A percentile compares a stretch with the other conserved stretches of the same genome.
Conservation (phyloP, 108 stramenopile species). For the Cyclotella atomus region DNA sequence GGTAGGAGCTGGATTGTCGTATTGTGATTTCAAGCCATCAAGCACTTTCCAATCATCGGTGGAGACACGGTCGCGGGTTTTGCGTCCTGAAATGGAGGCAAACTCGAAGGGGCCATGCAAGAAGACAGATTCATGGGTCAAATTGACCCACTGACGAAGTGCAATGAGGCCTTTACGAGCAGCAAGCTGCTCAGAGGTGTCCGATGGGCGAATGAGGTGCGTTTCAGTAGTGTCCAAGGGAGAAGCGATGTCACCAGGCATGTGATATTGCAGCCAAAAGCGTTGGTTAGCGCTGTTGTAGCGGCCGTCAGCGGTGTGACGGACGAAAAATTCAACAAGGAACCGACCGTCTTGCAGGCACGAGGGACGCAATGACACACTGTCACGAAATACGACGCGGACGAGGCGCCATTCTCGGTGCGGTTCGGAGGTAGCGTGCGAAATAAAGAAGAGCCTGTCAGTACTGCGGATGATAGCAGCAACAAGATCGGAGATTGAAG, state of each 20-base stretch:
- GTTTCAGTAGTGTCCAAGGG: not conserved
- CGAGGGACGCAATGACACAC: not conserved
- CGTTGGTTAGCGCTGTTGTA: conserved; percentile 15
- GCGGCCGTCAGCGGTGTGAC: conserved; percentile 1
- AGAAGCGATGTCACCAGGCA: not conserved
- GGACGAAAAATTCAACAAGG: conserved; percentile 9
- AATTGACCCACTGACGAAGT: not conserved
- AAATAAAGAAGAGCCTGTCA: conserved; percentile 18
- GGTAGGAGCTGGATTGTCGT: not conserved
- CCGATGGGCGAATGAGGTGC: conserved; percentile 10
- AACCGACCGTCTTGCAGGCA: conserved; percentile 13
- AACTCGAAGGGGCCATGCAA: conserved; percentile 28
- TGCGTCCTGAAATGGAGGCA: conserved; percentile 4
- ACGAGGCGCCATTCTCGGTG: conserved; percentile 15
- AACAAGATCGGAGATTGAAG: not conserved
- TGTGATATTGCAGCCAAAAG: conserved; percentile 26
- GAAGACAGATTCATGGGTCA: conserved; percentile 4
- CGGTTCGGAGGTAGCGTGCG: not conserved
- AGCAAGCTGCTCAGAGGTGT: not conserved
- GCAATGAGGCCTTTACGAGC: not conserved
- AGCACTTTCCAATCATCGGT: conserved; percentile 7
- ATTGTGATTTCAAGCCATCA: not conserved
- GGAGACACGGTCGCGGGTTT: conserved; percentile 11
- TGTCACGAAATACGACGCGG: not conserved
- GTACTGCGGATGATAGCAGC: not conserved